Base-by-base conservation (phyloP, 1,284 basidiomycete genomes). In the Peniophora sp. region DNA sequence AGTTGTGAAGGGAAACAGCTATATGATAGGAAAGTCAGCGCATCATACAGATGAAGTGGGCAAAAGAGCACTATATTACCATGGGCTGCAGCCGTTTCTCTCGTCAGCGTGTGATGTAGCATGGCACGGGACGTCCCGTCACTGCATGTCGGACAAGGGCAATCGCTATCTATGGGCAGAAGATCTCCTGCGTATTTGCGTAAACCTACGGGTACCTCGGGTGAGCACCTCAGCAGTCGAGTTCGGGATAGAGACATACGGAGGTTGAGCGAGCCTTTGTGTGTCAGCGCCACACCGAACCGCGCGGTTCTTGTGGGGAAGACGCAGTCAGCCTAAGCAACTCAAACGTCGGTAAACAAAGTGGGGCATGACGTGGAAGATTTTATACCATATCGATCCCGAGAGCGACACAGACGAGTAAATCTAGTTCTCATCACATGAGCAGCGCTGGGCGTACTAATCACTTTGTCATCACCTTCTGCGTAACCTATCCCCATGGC, bases 401-500 rank as follows among this genome's bases (percentile, higher is more conserved):
- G n/a, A 93, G 70, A 8, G 90, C 90, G 22, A 91, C 84, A 60
- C 90, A 92, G 12, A 93, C 88, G 42, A 93, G 68, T 15, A 93
- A 73, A 69, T 92, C 89, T 91, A 52, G 10, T 11, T 24, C 15
- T 14, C 47, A 10, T 56, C 39, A 27, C 51, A 36, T 24, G 36
- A 34, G 37, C n/a, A n/a, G 11, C 14, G n/a, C 15, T 18, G 12
- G 5, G 12, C 18, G 18, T 20, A n/a, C 22, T 22, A 14, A n/a
- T 20, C 24, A 32, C 27, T 8, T 34, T 43, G 48, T 15, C n/a
- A 52, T n/a, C 56, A 86, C 88, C 89, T 79, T 93, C 90, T 17
- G 89, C 88, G 64, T 91, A 93, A 2, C 90, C 90, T 42, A 93
- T 78, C 0, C 90, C 90, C 90, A 92, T 92, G 3, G 84, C 83